These are phyloP conservation scores for Mortierella sp. DNA, from an alignment of 371 early-diverging fungal species.

Conservation along the genomic window DNA sequence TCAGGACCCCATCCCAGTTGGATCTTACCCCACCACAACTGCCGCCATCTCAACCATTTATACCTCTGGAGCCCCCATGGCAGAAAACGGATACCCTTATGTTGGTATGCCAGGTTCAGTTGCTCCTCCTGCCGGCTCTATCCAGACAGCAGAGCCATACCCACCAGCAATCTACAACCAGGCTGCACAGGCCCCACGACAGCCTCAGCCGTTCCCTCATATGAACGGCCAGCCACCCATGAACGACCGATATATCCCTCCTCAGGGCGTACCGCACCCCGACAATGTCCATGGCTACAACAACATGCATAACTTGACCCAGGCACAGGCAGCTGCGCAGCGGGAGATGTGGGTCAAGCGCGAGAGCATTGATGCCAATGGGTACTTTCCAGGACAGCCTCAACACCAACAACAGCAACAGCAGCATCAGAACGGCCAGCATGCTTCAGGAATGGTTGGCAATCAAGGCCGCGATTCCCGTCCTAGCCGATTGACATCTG, in stretches of 20 bases:
- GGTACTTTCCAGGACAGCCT: constrained; percentile 16
- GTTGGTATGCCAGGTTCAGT: constrained; percentile 26
- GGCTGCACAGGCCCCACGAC: constrained; percentile 9
- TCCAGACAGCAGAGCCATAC: constrained; percentile 29
- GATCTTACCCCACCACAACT: constrained; percentile 25
- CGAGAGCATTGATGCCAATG: constrained; percentile 33
- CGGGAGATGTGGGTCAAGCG: constrained; percentile 51
- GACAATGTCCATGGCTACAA: constrained; percentile 29
- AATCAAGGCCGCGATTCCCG: constrained; percentile 23
- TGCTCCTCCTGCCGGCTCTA: constrained; percentile 16
- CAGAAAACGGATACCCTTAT: constrained; percentile 50
- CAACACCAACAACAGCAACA: constrained; percentile 6
- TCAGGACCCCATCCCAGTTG: constrained; percentile 56
- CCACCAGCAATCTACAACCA: constrained; percentile 28
- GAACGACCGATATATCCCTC: constrained; percentile 32
- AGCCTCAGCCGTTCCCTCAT: constrained; percentile 14
- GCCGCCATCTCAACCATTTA: constrained; percentile 24
- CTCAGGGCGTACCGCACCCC: constrained; percentile 21
- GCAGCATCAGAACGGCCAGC: constrained; percentile 17
- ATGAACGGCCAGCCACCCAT: constrained; percentile 24
- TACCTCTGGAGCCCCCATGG: constrained; percentile 44
- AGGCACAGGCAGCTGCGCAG: constrained; percentile 44
- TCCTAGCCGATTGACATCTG: constrained; percentile 28
- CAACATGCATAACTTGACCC: constrained; percentile 40
- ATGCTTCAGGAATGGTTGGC: constrained; percentile 23